phyloP scores from a whole-genome alignment of 2,329 filamentous ascomycete species.

The Pseudopithomyces chartarum region DNA sequence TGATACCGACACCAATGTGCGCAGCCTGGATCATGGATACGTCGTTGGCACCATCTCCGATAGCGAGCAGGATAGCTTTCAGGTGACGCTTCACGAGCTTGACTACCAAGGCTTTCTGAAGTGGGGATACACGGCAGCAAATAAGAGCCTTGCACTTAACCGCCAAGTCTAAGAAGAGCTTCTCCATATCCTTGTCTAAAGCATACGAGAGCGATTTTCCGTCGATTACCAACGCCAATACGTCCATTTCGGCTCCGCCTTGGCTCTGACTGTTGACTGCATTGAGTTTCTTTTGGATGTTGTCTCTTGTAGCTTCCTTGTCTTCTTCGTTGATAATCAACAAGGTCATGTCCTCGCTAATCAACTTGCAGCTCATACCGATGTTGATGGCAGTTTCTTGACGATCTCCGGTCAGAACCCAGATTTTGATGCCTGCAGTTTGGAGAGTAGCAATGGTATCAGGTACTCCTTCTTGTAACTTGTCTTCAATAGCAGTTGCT shows the following conservation, averaged over 20 bases:
- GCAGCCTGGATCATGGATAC: conserved; percentile 99
- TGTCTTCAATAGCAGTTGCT: conserved; percentile 96
- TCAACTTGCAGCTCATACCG: conserved; percentile 98
- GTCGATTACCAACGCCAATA: conserved; percentile 90
- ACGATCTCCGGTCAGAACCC: conserved; percentile 95
- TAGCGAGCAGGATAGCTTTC: conserved; percentile 89
- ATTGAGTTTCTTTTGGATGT: conserved; percentile 90
- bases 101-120: conserved; percentile 96
- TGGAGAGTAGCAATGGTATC: conserved; percentile 98
- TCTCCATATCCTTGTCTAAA: conserved; percentile 91
- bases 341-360: conserved; percentile 98
- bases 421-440: conserved; percentile 96
- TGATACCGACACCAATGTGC: conserved; percentile 97
- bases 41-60: conserved; percentile 97
- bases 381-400: conserved; percentile 99
- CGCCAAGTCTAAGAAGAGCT: conserved; percentile 88
- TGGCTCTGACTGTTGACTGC: conserved; percentile 84
- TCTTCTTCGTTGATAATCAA: conserved; percentile 94
- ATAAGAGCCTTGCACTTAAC: conserved; percentile 99
- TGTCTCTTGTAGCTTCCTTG: conserved; percentile 78
- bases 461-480: conserved; percentile 93
- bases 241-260: conserved; percentile 78
- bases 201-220: conserved; percentile 94
- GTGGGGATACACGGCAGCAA: conserved; percentile 91
- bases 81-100: conserved; percentile 97